Conservation (phyloP, 148 eudicot genomes). For the Heliosperma pusillum region DNA sequence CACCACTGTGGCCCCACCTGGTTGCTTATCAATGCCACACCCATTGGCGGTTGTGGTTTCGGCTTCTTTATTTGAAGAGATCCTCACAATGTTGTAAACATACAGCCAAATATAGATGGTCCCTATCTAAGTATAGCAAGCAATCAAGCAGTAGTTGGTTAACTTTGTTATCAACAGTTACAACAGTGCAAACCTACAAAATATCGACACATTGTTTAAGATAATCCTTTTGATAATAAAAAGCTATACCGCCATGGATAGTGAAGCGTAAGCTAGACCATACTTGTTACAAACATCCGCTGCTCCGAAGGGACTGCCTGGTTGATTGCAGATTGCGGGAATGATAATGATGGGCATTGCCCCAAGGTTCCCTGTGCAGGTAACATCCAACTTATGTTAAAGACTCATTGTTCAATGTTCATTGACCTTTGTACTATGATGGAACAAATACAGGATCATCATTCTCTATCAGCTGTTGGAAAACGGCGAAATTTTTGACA, state of each 20-base stretch:
- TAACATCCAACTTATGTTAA: neutral
- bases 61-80: constrained; percentile 24
- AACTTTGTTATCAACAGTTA: neutral
- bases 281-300: constrained; percentile 11
- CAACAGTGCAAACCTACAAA: neutral
- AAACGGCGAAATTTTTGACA: too few species aligned
- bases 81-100: constrained; percentile 68
- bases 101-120: constrained; percentile 72
- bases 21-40: neutral
- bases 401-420: too few species aligned
- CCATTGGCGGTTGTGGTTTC: neutral
- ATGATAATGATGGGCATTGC: constrained; percentile 13
- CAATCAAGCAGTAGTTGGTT: neutral
- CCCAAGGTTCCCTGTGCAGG: constrained; percentile 16
- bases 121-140: constrained; percentile 42
- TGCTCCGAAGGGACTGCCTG: constrained; percentile 14
- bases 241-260: constrained; percentile 12
- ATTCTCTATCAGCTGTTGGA: too few species aligned
- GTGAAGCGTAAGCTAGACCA: constrained; percentile 17
- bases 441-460: too few species aligned
- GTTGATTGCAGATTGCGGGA: constrained; percentile 13
- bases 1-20: neutral
- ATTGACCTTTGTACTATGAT: too few species aligned
- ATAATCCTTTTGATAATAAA: too few species aligned
- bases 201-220: neutral